A percentile compares a stretch with the other conserved stretches of the same genome.
Evolutionary conservation across 1,139 yeast species (phyloP).

Genomic region (Taphrina pruni): DNA sequence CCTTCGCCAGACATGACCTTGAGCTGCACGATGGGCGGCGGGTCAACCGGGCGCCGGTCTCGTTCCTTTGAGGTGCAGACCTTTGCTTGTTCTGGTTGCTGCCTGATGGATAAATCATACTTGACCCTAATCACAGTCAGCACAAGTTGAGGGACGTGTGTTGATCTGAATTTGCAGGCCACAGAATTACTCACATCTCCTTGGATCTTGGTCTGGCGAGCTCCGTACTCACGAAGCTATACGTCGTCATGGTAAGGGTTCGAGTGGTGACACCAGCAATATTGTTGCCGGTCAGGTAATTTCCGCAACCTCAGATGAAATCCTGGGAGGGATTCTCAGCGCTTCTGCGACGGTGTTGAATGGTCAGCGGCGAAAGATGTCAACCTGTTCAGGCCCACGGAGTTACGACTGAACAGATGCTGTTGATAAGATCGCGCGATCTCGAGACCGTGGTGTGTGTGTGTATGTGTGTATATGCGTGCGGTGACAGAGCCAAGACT

Average conservation of each 20-base stretch:
- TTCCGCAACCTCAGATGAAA: neutral
- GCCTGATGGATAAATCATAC: constrained; percentile 27
- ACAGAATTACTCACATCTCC: constrained; percentile 7
- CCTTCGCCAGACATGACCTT: neutral
- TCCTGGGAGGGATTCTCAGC: neutral
- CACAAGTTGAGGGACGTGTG: neutral
- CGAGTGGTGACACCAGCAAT: neutral
- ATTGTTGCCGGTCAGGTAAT: neutral
- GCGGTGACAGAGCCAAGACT: constrained; percentile 2
- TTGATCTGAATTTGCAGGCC: neutral
- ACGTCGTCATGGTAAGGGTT: constrained; percentile 4
- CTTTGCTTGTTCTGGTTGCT: constrained; percentile 39
- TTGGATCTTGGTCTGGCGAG: constrained; percentile 15
- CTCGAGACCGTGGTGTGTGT: constrained; percentile 8
- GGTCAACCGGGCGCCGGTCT: constrained; percentile 40
- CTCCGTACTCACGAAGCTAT: constrained; percentile 23
- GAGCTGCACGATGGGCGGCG: constrained; percentile 41
- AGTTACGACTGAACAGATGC: neutral
- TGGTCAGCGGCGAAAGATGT: neutral
- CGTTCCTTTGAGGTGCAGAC: constrained; percentile 29
- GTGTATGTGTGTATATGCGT: too few relatives aligned
- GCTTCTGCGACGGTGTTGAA: neutral
- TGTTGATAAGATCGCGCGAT: neutral
- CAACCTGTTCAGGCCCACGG: neutral
- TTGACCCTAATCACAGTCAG: constrained; percentile 5